These are phyloP conservation scores for Hansenula anomala DNA, from an alignment of 1,139 yeast genomes.

Conservation along the genomic window DNA sequence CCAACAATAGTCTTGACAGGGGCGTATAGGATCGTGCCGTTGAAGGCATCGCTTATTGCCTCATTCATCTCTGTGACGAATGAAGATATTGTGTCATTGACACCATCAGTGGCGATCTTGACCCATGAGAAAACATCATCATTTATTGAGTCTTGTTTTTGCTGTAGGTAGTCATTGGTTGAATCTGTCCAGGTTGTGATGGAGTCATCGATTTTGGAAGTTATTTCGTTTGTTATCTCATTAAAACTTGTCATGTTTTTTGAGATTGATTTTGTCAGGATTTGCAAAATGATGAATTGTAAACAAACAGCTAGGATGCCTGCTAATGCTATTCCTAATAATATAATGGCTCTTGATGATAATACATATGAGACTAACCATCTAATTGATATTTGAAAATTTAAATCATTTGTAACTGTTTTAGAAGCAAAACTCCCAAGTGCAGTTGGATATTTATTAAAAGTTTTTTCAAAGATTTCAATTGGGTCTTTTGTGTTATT, in stretches of 20 bases:
- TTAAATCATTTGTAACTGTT: constrained; percentile 8
- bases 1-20: constrained; percentile 67
- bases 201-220: constrained; percentile 8
- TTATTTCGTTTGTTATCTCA: constrained; percentile 7
- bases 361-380: constrained; percentile 52
- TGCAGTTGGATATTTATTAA: constrained; percentile 24
- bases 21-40: constrained; percentile 57
- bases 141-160: constrained; percentile 49
- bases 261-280: constrained; percentile 19
- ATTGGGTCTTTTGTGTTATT: constrained; percentile 21
- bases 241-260: constrained; percentile 9
- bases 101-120: constrained; percentile 43
- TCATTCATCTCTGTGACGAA: constrained; percentile 48
- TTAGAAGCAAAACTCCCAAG: constrained; percentile 11
- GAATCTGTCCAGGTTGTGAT: constrained; percentile 41
- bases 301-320: constrained; percentile 45
- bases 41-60: constrained; percentile 55
- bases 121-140: constrained; percentile 65
- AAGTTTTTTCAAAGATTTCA: constrained; percentile 24
- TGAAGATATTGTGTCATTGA: constrained; percentile 49
- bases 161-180: constrained; percentile 43
- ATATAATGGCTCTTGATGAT: constrained; percentile 39
- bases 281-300: constrained; percentile 38
- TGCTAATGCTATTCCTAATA: constrained; percentile 41
- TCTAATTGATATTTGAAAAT: constrained; percentile 22